Evolutionary conservation across 805 yeast genomes (phyloP), one percentile per base, ranked within the genome.

Genomic region (Metschnikowia colocasiae): DNA sequence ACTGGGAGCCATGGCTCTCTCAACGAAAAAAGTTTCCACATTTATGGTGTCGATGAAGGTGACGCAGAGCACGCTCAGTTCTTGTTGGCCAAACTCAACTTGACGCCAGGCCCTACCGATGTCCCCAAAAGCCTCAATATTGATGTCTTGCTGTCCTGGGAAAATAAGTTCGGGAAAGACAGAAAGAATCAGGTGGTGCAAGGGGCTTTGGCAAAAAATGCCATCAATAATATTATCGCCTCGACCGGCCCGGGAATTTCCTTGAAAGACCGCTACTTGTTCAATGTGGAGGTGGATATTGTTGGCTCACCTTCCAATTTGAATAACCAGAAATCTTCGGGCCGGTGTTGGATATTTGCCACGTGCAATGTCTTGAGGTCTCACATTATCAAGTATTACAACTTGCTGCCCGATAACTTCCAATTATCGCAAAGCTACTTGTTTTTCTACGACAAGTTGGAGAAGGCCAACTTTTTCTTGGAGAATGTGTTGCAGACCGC

Each of bases 301-400:
- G 59, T 69, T 43, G 75, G 75, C 3, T 61, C 69, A 12, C 71
- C 73, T 3, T 48, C 63, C 3, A 65, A 47, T 48, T 60, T 59
- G 47, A 64, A 71, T 58, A 82, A 84, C 66, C 96, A 88, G 70
- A 78, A 79, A 57, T 64, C 80, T 9, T 80, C 88, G 19, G 96
- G 96, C 26, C 72, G 95, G 58, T 88, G 96, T 67, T 88, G 96
- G 96, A 75, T 88, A 51, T 88, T 88, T 65, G 96, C 96, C 9
- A 78, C 92, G 1, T 80, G 87, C 45, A 88, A 89, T 57, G 76
- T 85, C 47, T 69, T 87, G 59, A 76, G 96, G 57, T 62, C 83
- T 43, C 75, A 75, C 45, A 78, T 86, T 35, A 80, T 82, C 65
- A 71, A 76, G 56, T 76, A 77, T 59, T 77, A 82, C 64, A 80